Conservation (phyloP, 768 basidiomycete species). For the Cytidiella melzeri region DNA sequence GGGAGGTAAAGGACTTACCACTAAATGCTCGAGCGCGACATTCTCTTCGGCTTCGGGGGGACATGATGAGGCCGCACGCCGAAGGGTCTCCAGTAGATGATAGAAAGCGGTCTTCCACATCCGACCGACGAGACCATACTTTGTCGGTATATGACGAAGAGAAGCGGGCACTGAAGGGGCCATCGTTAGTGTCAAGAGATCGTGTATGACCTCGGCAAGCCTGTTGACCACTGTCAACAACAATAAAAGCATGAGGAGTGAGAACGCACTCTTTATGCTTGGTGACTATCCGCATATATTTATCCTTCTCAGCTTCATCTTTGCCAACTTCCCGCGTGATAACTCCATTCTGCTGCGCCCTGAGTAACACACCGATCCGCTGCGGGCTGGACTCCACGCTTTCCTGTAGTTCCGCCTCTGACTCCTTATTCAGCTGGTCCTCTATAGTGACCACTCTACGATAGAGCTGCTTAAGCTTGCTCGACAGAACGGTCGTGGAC, state of each 20-base stretch:
- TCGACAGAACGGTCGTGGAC: slow-evolving; percentile 60
- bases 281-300: slow-evolving; percentile 62
- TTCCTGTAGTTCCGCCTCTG: slow-evolving; percentile 26
- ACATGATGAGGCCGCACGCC: slow-evolving; percentile 56
- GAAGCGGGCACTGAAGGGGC: slow-evolving; percentile 86
- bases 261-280: slow-evolving; percentile 78
- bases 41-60: slow-evolving; percentile 29
- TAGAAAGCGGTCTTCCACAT: slow-evolving; percentile 92
- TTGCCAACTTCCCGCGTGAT: not conserved
- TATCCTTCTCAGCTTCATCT: slow-evolving; percentile 66
- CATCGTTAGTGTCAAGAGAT: slow-evolving; percentile 78
- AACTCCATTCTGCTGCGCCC: slow-evolving; percentile 14
- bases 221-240: slow-evolving; percentile 35
- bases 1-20: slow-evolving; percentile 25
- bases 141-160: slow-evolving; percentile 80
- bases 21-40: slow-evolving; percentile 85
- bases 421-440: slow-evolving; percentile 50
- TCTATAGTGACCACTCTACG: slow-evolving; percentile 78
- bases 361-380: slow-evolving; percentile 38
- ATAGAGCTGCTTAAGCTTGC: slow-evolving; percentile 78
- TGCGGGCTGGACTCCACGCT: slow-evolving; percentile 24
- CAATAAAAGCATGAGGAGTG: no score
- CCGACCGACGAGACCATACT: slow-evolving; percentile 93
- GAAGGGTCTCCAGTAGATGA: slow-evolving; percentile 83
- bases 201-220: slow-evolving; percentile 85